Evolutionary conservation across 2,329 filamentous ascomycete genomes (phyloP).

Genomic region (Trichoderma cornu-damae): DNA sequence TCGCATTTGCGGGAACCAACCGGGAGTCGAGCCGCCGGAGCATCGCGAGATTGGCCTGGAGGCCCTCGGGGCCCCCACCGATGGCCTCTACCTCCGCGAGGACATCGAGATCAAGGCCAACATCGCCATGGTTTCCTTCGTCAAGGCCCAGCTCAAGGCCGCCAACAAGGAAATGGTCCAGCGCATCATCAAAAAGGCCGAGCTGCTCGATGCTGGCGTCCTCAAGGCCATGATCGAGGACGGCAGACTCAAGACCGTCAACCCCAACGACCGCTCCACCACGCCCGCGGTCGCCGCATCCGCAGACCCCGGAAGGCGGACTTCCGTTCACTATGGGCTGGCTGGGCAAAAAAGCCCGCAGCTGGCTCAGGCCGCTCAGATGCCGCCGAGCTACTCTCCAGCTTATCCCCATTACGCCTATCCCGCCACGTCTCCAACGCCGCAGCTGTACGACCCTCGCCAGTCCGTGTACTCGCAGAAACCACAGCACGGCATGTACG

Average conservation of each 20-base stretch:
- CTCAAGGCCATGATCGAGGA: constrained; percentile 64
- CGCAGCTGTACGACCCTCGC: constrained; percentile 19
- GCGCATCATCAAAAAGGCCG: constrained; percentile 66
- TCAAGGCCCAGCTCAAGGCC: constrained; percentile 61
- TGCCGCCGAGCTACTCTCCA: constrained; percentile 36
- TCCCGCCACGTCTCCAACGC: constrained; percentile 9
- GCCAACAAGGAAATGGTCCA: constrained; percentile 64
- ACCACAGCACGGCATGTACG: constrained; percentile 22
- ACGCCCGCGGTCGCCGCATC: constrained; percentile 22
- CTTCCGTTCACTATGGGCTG: neutral
- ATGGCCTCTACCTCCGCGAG: constrained; percentile 63
- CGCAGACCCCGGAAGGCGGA: constrained; percentile 6
- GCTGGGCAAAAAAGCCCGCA: neutral
- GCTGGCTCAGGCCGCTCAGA: constrained; percentile 4
- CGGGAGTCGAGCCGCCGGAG: constrained; percentile 58
- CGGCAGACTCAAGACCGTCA: constrained; percentile 56
- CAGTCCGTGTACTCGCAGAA: constrained; percentile 20
- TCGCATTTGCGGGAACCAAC: constrained; percentile 63
- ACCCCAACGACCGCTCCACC: constrained; percentile 47
- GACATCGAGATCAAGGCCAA: constrained; percentile 69
- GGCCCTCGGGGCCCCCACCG: constrained; percentile 54
- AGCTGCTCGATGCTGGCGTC: constrained; percentile 60
- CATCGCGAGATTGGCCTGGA: constrained; percentile 55
- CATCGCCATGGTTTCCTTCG: constrained; percentile 58
- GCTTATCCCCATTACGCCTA: constrained; percentile 20